Evolutionary conservation across 2,329 filamentous ascomycete species (phyloP).

Genomic region (Ophiostoma tasmaniense): DNA sequence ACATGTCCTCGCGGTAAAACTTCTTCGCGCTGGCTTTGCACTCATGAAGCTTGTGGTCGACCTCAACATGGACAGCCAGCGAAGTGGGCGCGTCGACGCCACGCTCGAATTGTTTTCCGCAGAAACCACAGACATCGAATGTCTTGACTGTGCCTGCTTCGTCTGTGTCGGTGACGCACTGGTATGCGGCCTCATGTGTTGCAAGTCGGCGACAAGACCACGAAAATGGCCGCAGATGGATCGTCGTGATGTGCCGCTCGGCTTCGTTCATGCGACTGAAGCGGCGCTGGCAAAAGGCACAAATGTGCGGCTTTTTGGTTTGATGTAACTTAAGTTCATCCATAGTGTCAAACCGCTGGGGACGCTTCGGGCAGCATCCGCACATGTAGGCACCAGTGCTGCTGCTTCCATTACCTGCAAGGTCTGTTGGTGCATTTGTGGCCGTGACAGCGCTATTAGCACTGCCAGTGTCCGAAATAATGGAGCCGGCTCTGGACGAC

Average conservation of each 20-base stretch:
- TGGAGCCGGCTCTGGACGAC: background rate
- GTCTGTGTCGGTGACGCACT: constrained; percentile 16
- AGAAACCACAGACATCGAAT: constrained; percentile 21
- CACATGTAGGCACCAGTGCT: constrained; percentile 11
- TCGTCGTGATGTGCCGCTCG: constrained; percentile 22
- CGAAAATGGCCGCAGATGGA: constrained; percentile 20
- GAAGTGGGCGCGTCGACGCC: background rate
- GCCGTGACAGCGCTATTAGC: constrained; percentile 10
- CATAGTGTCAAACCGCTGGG: constrained; percentile 18
- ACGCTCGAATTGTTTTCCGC: constrained; percentile 18
- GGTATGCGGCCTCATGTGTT: constrained; percentile 17
- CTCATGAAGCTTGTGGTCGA: constrained; percentile 20
- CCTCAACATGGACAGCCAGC: constrained; percentile 16
- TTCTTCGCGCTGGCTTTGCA: constrained; percentile 21
- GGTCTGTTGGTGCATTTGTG: background rate
- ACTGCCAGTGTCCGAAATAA: constrained; percentile 6
- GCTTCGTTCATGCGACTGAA: constrained; percentile 23
- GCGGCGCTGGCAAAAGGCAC: constrained; percentile 20
- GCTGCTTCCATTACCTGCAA: background rate
- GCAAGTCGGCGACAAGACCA: constrained; percentile 21
- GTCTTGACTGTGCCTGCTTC: constrained; percentile 1
- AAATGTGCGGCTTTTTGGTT: constrained; percentile 22
- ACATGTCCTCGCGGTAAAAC: constrained; percentile 22
- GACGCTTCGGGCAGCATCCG: constrained; percentile 21
- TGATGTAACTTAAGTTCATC: constrained; percentile 20